These are phyloP conservation scores for Neurospora sp. DNA, from an alignment of 495 filamentous ascomycete genomes.

Conservation along the genomic window DNA sequence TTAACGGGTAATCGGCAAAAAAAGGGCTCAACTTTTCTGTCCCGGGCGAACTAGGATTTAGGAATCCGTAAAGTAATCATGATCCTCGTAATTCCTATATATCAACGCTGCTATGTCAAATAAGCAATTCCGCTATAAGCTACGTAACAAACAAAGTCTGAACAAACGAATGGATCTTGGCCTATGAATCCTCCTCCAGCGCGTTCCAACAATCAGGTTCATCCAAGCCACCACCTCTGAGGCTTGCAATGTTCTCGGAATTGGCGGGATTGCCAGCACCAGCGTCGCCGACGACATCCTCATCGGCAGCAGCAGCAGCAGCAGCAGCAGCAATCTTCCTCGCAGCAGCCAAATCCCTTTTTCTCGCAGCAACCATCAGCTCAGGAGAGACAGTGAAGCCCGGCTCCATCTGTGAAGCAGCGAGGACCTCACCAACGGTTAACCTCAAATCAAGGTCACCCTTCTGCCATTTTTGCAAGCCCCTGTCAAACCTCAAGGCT, in stretches of 20 bases:
- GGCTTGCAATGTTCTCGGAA: background rate
- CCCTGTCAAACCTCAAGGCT: too few species aligned
- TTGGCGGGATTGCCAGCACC: background rate
- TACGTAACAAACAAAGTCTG: background rate
- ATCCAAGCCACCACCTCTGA: background rate
- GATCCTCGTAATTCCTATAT: background rate
- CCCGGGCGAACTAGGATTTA: too few species aligned
- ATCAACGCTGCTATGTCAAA: background rate
- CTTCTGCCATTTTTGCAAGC: too few species aligned
- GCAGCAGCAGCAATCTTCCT: background rate
- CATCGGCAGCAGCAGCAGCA: background rate
- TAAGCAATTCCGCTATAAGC: background rate
- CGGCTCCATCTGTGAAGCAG: background rate
- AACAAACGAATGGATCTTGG: background rate
- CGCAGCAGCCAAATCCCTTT: background rate
- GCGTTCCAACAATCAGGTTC: background rate
- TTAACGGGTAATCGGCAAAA: too few species aligned
- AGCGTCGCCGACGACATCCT: background rate
- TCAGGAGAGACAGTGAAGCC: background rate
- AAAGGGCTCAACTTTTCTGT: too few species aligned
- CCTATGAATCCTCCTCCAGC: background rate
- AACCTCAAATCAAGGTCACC: too few species aligned
- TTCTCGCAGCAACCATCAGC: background rate
- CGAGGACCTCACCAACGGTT: background rate
- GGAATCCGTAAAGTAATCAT: background rate